A percentile compares a stretch with the other conserved stretches of the same genome.
phyloP scores from a whole-genome alignment of 2,329 filamentous ascomycete genomes.

The Nemania sp. region DNA sequence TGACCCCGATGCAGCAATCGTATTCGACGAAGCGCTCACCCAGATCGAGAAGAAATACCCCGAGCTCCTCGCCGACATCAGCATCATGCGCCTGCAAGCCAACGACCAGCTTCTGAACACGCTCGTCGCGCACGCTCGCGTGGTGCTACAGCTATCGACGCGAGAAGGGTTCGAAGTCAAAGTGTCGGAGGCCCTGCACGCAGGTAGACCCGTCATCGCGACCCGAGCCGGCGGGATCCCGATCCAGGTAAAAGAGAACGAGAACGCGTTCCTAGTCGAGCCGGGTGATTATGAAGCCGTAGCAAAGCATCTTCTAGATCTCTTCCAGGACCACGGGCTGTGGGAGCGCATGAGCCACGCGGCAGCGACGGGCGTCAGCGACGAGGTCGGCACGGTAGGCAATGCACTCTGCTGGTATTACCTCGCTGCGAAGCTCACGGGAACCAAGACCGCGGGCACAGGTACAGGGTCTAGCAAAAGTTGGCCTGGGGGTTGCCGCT shows the following conservation, averaged over 20 bases:
- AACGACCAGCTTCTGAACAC: conserved; percentile 81
- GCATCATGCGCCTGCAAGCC: conserved; percentile 75
- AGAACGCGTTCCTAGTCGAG: conserved; percentile 75
- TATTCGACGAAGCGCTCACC: conserved; percentile 73
- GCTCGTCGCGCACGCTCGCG: conserved; percentile 70
- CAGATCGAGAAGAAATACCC: conserved; percentile 66
- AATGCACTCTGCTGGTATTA: conserved; percentile 79
- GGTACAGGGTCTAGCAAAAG: too few species aligned
- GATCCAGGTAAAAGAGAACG: conserved; percentile 71
- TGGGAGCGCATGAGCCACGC: conserved; percentile 68
- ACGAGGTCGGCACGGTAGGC: conserved; percentile 80
- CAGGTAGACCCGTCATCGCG: conserved; percentile 77
- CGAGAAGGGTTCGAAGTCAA: conserved; percentile 87
- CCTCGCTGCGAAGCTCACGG: conserved; percentile 68
- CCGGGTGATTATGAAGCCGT: conserved; percentile 71
- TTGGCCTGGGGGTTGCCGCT: conserved; percentile 41
- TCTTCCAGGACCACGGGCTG: conserved; percentile 67
- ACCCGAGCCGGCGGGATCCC: conserved; percentile 79
- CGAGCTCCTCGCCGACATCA: conserved; percentile 66
- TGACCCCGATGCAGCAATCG: conserved; percentile 73
- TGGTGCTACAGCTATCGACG: conserved; percentile 78
- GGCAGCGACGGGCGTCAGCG: conserved; percentile 69
- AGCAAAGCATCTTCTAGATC: conserved; percentile 64
- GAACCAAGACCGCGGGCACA: conserved; percentile 59
- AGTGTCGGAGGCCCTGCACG: conserved; percentile 80